These are phyloP conservation scores for Thamnidium elegans DNA, from an alignment of 192 early-diverging fungal species.

Conservation along the genomic window DNA sequence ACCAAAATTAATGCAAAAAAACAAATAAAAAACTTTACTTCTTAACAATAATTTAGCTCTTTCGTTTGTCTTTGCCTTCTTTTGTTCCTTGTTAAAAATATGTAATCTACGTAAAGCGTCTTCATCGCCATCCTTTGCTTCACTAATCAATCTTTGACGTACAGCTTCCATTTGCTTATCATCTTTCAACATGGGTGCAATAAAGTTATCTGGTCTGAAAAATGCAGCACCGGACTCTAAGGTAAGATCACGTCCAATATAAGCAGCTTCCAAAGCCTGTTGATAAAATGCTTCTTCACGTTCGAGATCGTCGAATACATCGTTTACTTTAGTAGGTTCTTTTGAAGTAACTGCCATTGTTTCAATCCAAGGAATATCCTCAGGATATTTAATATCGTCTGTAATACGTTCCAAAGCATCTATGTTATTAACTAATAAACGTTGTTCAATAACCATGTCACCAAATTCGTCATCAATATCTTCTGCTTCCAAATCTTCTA, in stretches of 20 bases:
- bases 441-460: constrained; percentile 38
- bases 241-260: constrained; percentile 57
- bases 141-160: constrained; percentile 68
- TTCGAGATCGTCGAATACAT: constrained; percentile 82
- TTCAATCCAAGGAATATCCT: constrained; percentile 63
- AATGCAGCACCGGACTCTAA: constrained; percentile 66
- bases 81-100: constrained; percentile 93
- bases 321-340: constrained; percentile 47
- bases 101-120: constrained; percentile 82
- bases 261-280: constrained; percentile 79
- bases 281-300: constrained; percentile 92
- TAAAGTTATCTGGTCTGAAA: constrained; percentile 84
- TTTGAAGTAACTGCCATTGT: constrained; percentile 58
- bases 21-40: constrained; percentile 60
- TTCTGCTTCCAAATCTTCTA: constrained; percentile 37
- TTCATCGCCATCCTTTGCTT: constrained; percentile 74
- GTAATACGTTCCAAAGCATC: constrained; percentile 54
- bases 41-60: constrained; percentile 84
- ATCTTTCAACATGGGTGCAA: constrained; percentile 96
- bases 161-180: constrained; percentile 83
- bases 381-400: constrained; percentile 55
- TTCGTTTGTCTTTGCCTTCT: constrained; percentile 76
- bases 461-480: constrained; percentile 40
- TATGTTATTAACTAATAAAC: constrained; percentile 15
- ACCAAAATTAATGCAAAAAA: background rate